Evolutionary conservation across 192 early-diverging fungal genomes (phyloP).

Genomic region (Rhizophagus clarus): DNA sequence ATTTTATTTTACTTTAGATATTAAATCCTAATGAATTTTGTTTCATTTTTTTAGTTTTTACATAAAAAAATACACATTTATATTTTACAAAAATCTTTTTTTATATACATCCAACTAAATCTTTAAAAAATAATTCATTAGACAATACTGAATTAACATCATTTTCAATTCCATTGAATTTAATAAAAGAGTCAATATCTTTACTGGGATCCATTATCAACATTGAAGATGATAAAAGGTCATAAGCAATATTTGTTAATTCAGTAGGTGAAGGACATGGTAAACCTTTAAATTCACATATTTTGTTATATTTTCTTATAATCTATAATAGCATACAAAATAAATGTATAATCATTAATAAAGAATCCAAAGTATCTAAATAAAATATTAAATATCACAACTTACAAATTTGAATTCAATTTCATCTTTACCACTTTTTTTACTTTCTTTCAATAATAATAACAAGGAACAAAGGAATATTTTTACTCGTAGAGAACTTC

Average conservation of each 20-base stretch:
- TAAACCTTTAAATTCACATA: slow-evolving; percentile 1
- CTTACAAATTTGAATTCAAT: slow-evolving; percentile 75
- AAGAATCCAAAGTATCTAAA: background rate
- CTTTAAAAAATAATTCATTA: background rate
- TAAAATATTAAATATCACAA: slow-evolving; percentile 38
- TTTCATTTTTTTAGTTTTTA: too few species aligned
- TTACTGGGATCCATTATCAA: slow-evolving; percentile 3
- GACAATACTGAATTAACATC: background rate
- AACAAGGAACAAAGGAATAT: slow-evolving; percentile 80
- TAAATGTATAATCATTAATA: background rate
- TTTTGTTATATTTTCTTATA: background rate
- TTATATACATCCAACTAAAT: background rate
- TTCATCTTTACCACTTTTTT: slow-evolving; percentile 71
- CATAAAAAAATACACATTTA: too few species aligned
- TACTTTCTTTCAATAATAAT: slow-evolving; percentile 38
- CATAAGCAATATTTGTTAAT: slow-evolving; percentile 1
- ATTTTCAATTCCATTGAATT: slow-evolving; percentile 1
- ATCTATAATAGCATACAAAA: background rate
- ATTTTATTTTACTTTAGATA: too few species aligned
- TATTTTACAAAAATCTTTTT: too few species aligned
- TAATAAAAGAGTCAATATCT: background rate
- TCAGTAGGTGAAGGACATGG: background rate
- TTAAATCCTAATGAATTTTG: too few species aligned
- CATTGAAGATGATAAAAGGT: slow-evolving; percentile 6
- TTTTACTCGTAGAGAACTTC: slow-evolving; percentile 81